Percentiles rank a stretch among this genome's conserved stretches.
phyloP scores from a whole-genome alignment of 257 asterid species.

The Cynanchum wilfordii region DNA sequence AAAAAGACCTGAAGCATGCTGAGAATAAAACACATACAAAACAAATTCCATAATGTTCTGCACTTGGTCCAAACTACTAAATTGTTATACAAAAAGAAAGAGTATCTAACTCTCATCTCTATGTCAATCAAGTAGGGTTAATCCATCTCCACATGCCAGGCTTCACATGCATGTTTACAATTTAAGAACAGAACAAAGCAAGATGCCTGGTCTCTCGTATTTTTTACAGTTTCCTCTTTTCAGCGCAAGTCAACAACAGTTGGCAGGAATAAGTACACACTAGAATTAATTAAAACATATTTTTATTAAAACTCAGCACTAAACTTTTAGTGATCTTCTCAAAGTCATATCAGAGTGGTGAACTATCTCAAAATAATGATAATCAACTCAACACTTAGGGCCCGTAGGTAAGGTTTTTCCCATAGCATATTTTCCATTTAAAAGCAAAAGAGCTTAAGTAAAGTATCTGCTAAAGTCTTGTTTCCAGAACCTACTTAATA shows the following conservation, averaged over 20 bases:
- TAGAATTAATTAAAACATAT: neutral
- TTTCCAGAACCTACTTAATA: neutral
- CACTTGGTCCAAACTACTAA: neutral
- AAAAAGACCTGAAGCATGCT: neutral
- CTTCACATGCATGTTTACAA: neutral
- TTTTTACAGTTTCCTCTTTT: neutral
- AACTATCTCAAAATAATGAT: neutral
- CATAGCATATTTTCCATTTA: neutral
- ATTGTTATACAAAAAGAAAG: neutral
- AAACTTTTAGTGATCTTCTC: neutral
- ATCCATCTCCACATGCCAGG: neutral
- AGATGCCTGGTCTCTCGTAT: neutral
- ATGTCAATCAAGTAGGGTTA: neutral
- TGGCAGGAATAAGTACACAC: neutral
- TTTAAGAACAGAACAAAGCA: neutral
- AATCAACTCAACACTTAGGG: neutral
- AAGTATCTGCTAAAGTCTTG: no score
- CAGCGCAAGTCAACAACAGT: neutral
- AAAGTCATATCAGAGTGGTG: neutral
- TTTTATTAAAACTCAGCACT: neutral
- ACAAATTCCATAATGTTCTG: neutral
- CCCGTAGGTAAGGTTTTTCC: neutral
- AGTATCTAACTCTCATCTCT: neutral
- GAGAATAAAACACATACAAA: neutral
- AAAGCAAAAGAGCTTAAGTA: constrained; percentile 1